Evolutionary conservation across 2,329 filamentous ascomycete species (phyloP).

Genomic region (Paraphoma chrysanthemicola): DNA sequence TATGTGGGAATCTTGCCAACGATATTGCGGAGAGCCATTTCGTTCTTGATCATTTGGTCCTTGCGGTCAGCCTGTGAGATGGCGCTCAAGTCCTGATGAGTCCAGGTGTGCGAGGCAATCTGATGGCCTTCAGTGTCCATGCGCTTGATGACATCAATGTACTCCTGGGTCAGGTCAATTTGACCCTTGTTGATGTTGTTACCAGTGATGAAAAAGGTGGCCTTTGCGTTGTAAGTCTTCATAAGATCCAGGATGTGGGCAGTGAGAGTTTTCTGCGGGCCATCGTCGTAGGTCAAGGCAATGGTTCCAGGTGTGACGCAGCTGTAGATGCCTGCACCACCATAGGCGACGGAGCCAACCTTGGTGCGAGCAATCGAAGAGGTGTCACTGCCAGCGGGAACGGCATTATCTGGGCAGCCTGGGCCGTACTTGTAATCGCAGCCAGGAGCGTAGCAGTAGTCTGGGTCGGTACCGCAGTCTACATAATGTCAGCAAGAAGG

Average conservation of each 20-base stretch:
- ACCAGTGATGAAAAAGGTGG: conserved; percentile 72
- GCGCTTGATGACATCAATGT: conserved; percentile 61
- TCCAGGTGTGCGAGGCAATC: conserved; percentile 66
- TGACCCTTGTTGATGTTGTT: conserved; percentile 64
- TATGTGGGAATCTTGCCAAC: conserved; percentile 64
- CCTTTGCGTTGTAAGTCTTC: conserved; percentile 65
- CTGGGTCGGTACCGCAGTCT: conserved; percentile 61
- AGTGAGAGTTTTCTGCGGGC: conserved; percentile 66
- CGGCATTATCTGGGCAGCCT: conserved; percentile 65
- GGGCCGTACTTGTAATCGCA: conserved; percentile 69
- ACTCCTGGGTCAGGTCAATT: conserved; percentile 60
- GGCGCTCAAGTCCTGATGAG: conserved; percentile 57
- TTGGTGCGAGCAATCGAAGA: conserved; percentile 60
- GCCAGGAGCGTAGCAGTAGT: conserved; percentile 67
- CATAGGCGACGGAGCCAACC: conserved; percentile 63
- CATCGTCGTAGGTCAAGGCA: conserved; percentile 73
- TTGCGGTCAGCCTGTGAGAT: conserved; percentile 53
- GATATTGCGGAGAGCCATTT: conserved; percentile 63
- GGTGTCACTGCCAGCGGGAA: conserved; percentile 63
- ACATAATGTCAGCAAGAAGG: conserved; percentile 12
- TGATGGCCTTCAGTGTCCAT: conserved; percentile 65
- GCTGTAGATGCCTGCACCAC: conserved; percentile 63
- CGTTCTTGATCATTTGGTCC: conserved; percentile 60
- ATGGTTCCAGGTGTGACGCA: conserved; percentile 63
- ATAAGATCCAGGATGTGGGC: conserved; percentile 68